A percentile compares a stretch with the other conserved stretches of the same genome.
Conservation (phyloP, 306 rosid species). For the Casuarina cunninghamiana region DNA sequence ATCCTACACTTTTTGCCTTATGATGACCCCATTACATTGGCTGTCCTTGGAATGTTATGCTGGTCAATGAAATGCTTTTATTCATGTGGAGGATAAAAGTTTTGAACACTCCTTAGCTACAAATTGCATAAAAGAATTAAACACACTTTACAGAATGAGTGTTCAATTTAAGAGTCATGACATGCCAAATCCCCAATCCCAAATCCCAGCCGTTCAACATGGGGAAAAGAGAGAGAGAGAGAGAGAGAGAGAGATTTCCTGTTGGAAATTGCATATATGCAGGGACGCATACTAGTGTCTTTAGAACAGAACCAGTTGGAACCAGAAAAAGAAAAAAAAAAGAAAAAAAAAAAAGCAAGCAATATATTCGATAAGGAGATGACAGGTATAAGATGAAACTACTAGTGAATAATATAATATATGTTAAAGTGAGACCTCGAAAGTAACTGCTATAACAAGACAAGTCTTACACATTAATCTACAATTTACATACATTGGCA, state of each 20-base stretch:
- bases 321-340: background rate
- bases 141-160: background rate
- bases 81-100: background rate
- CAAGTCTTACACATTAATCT: background rate
- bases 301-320: background rate
- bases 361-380: background rate
- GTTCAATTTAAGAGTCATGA: too few relatives aligned
- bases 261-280: background rate
- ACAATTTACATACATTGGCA: background rate
- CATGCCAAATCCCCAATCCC: too few relatives aligned
- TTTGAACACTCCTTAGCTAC: background rate
- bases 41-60: background rate
- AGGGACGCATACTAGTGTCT: background rate
- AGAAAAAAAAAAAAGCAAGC: background rate
- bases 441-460: background rate
- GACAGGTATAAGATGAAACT: background rate
- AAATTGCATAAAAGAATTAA: background rate
- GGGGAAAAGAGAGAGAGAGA: background rate
- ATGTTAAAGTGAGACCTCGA: background rate
- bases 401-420: too few relatives aligned
- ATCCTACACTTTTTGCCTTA: background rate
- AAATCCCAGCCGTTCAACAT: background rate
- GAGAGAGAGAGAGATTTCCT: background rate
- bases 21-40: background rate
- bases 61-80: background rate